phyloP scores from a whole-genome alignment of 1,139 yeast genomes.

The Magnusiomyces ingens region DNA sequence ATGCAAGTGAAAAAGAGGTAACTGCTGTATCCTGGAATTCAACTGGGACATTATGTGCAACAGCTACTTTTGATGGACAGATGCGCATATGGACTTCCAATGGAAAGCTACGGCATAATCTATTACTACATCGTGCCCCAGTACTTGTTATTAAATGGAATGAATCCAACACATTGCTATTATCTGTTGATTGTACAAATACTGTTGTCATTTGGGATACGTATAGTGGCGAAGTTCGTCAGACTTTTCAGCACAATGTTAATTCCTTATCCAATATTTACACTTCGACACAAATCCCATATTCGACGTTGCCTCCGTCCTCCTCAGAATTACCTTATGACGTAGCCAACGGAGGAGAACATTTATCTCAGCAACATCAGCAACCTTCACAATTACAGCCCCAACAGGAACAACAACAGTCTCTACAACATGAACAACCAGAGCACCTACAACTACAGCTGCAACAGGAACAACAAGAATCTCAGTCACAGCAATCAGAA shows the following conservation, averaged over 20 bases:
- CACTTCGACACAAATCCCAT: not conserved
- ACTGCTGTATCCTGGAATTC: constrained; percentile 30
- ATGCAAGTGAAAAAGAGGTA: constrained; percentile 23
- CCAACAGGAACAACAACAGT: not conserved
- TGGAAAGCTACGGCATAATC: constrained; percentile 47
- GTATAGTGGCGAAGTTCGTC: constrained; percentile 41
- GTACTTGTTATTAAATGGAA: constrained; percentile 48
- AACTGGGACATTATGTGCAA: constrained; percentile 27
- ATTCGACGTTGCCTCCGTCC: not conserved
- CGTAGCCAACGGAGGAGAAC: not conserved
- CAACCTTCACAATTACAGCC: not conserved
- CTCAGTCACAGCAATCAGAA: no score
- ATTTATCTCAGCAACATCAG: not conserved
- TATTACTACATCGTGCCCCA: constrained; percentile 49
- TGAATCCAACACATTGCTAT: constrained; percentile 35
- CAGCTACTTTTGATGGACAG: constrained; percentile 31
- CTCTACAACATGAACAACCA: no score
- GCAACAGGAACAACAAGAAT: not conserved
- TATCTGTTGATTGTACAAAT: constrained; percentile 39
- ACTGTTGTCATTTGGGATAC: constrained; percentile 51
- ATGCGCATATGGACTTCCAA: constrained; percentile 29
- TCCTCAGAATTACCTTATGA: not conserved
- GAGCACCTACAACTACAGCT: not conserved
- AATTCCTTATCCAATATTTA: constrained; percentile 1
- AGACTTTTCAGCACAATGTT: constrained; percentile 18